These are phyloP conservation scores for Epichloe gansuensis DNA, from an alignment of 2,329 filamentous ascomycete species.

Conservation along the genomic window DNA sequence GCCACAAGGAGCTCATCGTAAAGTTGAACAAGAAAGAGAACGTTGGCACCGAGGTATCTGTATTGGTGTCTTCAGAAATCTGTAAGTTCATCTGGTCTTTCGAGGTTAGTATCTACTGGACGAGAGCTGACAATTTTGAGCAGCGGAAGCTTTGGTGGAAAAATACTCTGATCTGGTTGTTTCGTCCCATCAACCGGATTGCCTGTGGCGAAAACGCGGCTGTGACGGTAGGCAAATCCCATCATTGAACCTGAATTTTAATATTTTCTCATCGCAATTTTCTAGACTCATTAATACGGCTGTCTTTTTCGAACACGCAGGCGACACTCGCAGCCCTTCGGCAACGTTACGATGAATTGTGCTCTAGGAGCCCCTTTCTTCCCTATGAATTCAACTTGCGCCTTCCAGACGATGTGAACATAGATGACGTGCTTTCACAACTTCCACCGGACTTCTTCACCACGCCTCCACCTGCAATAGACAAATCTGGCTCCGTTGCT, in stretches of 20 bases:
- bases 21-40: slow-evolving; percentile 54
- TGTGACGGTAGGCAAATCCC: slow-evolving; percentile 56
- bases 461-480: slow-evolving; percentile 22
- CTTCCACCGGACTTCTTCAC: slow-evolving; percentile 45
- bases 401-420: slow-evolving; percentile 38
- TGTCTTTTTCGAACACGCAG: slow-evolving; percentile 51
- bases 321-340: slow-evolving; percentile 45
- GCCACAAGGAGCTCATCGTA: slow-evolving; percentile 72
- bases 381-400: slow-evolving; percentile 51
- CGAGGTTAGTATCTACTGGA: not conserved
- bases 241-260: too few relatives aligned
- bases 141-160: slow-evolving; percentile 56
- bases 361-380: slow-evolving; percentile 39
- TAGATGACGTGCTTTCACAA: slow-evolving; percentile 37
- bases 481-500: slow-evolving; percentile 15
- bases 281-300: slow-evolving; percentile 45
- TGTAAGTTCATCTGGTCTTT: slow-evolving; percentile 16
- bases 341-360: slow-evolving; percentile 53
- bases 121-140: slow-evolving; percentile 10
- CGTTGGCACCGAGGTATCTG: slow-evolving; percentile 41
- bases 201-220: slow-evolving; percentile 76
- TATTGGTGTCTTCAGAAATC: slow-evolving; percentile 48
- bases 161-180: slow-evolving; percentile 65
- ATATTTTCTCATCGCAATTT: not conserved
- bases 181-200: slow-evolving; percentile 65